Evolutionary conservation across 2,329 filamentous ascomycete genomes (phyloP).

Genomic region (Sporothrix schenckii): DNA sequence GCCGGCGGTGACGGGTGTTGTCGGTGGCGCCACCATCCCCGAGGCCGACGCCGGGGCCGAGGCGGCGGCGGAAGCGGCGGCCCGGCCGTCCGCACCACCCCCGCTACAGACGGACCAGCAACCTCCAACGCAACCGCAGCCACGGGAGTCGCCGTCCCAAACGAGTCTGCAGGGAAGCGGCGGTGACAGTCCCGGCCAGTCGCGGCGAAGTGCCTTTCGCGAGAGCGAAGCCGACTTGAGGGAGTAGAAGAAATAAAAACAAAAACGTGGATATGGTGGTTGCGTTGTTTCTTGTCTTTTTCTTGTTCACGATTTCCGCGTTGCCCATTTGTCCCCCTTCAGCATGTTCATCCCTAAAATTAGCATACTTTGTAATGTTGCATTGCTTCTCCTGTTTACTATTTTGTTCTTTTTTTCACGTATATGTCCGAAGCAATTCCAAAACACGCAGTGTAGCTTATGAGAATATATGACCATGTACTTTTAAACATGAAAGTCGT

Average conservation of each 20-base stretch:
- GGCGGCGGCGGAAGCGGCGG: conserved; percentile 24
- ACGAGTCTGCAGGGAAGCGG: background rate
- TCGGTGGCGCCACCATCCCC: background rate
- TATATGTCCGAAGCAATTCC: background rate
- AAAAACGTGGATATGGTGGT: background rate
- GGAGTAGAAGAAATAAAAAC: background rate
- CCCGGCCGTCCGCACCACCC: background rate
- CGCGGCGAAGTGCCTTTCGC: conserved; percentile 25
- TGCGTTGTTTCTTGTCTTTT: background rate
- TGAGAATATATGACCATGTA: too few relatives aligned
- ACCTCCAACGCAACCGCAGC: too few relatives aligned
- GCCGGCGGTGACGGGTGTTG: background rate
- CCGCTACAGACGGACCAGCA: background rate
- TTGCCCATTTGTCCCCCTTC: background rate
- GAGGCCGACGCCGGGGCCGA: conserved; percentile 28
- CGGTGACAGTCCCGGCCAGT: conserved; percentile 18
- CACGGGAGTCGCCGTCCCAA: conserved; percentile 12
- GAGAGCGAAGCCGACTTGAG: conserved; percentile 26
- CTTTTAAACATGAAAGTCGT: too few relatives aligned
- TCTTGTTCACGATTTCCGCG: background rate
- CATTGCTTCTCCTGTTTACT: background rate
- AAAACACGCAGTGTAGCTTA: background rate
- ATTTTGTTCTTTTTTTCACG: background rate
- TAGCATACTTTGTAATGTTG: conserved; percentile 20
- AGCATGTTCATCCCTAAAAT: conserved; percentile 14